Base-by-base conservation (phyloP, 2,329 filamentous ascomycete genomes). In the Didymella keratinophila region DNA sequence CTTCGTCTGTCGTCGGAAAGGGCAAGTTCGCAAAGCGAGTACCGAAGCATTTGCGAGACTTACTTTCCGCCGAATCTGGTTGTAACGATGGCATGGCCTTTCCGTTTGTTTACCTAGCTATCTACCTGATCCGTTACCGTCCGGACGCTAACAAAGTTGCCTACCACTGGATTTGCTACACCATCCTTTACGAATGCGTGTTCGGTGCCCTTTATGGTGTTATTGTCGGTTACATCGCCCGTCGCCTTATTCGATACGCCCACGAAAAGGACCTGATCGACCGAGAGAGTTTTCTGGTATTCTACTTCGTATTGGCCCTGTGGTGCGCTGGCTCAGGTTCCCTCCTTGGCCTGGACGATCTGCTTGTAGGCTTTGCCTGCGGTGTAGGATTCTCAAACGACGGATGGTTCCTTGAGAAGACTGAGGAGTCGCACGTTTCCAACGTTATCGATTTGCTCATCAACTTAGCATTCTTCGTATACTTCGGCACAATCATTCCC, bases 41-140 rank as follows among this genome's bases (percentile, higher is more conserved):
- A 4, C 95, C 95, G 21, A 98, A 97, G 82, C 95, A 99, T 87
- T 81, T 99, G 80, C 87, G 95, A 83, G 95, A 99, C 79, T 76
- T 99, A 50, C 83, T 99, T 12, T 99, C 95, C 4, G 93, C 93
- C 56, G 95, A 99, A 79, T 99, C 95, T 8, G 95, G 95, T 28
- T 99, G 95, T 80, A 99, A 99, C 83, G 95, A 99, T 76, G 95
- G 95, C 79, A 99, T 99, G 95, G 95, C 95, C 1, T 99, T 99
- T 73, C 95, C 95, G 0, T 99, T 99, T 77, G 87, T 99, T 70
- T 99, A 99, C 75, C 84, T 99, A 28, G 89, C 91, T 1, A 82
- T 97, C 28, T 98, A 97, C 77, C 85, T 98, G 45, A 91, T 98
- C 65, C 87, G 90, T 65, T 97, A 94, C 75, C 83, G 89, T 62